Conservation (phyloP, 306 rosid genomes). For the Pyrus betulifolia region DNA sequence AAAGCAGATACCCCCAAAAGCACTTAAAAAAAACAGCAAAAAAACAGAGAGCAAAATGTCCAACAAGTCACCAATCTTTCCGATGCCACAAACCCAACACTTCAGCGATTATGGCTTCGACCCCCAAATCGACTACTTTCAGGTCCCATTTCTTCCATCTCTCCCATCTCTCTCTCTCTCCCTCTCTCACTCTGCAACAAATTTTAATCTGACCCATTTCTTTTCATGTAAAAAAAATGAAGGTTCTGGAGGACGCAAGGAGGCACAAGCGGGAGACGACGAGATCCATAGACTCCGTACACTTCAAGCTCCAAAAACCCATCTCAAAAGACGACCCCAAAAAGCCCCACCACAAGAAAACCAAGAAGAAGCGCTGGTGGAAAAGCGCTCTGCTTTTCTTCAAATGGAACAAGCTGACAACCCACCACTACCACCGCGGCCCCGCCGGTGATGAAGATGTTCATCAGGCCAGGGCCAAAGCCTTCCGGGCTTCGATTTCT, state of each 20-base stretch:
- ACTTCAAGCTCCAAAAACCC: constrained; percentile 88
- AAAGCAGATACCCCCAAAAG: neutral
- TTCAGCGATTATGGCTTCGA: constrained; percentile 97
- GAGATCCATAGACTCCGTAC: constrained; percentile 74
- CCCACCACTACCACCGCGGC: neutral
- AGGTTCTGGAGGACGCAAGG: constrained; percentile 87
- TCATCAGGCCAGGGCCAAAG: constrained; percentile 69
- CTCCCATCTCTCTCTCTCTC: neutral
- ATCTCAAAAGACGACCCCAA: constrained; percentile 58
- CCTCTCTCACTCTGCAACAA: neutral
- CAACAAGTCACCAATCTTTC: constrained; percentile 66
- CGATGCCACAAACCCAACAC: constrained; percentile 78
- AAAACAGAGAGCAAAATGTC: constrained; percentile 33
- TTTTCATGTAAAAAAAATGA: neutral
- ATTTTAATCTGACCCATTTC: neutral
- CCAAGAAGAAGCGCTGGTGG: constrained; percentile 84
- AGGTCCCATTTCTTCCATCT: constrained; percentile 30
- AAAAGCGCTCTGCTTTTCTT: constrained; percentile 60
- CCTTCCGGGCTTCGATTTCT: constrained; percentile 64
- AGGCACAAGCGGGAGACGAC: constrained; percentile 59
- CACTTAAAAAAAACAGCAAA: neutral
- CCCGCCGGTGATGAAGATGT: constrained; percentile 27
- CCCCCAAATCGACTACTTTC: constrained; percentile 83
- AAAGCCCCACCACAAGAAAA: constrained; percentile 28
- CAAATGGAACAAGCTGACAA: constrained; percentile 52